phyloP scores from a whole-genome alignment of 192 early-diverging fungal species.

The Backusella australiensis region DNA sequence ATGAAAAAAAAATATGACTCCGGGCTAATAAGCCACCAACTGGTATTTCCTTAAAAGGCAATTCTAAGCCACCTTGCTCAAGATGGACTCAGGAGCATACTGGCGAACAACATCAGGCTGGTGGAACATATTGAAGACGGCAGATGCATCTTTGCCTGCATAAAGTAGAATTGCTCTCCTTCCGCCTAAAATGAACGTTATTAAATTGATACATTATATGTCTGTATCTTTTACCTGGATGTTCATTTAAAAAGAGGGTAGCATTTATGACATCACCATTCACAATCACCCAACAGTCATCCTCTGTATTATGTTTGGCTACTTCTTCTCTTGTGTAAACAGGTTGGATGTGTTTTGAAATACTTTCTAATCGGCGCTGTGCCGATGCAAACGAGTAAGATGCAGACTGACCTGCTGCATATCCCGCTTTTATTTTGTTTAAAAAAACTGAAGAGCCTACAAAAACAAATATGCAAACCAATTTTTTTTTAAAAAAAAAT shows the following conservation, averaged over 20 bases:
- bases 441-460: background rate
- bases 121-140: constrained; percentile 78
- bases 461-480: background rate
- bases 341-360: background rate
- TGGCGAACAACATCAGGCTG: constrained; percentile 77
- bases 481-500: background rate
- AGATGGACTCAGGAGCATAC: constrained; percentile 47
- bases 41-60: background rate
- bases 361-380: constrained; percentile 1
- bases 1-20: background rate
- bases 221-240: constrained; percentile 51
- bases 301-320: constrained; percentile 76
- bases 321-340: constrained; percentile 55
- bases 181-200: constrained; percentile 39
- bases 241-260: constrained; percentile 74
- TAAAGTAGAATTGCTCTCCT: constrained; percentile 80
- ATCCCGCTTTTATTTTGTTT: background rate
- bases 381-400: background rate
- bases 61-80: constrained; percentile 12
- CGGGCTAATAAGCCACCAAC: background rate
- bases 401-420: background rate
- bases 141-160: constrained; percentile 75
- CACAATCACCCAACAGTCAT: constrained; percentile 87
- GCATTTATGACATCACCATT: constrained; percentile 79
- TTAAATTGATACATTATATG: background rate